phyloP scores from a whole-genome alignment of 2,329 filamentous ascomycete genomes.

The Beauveria medogensis region DNA sequence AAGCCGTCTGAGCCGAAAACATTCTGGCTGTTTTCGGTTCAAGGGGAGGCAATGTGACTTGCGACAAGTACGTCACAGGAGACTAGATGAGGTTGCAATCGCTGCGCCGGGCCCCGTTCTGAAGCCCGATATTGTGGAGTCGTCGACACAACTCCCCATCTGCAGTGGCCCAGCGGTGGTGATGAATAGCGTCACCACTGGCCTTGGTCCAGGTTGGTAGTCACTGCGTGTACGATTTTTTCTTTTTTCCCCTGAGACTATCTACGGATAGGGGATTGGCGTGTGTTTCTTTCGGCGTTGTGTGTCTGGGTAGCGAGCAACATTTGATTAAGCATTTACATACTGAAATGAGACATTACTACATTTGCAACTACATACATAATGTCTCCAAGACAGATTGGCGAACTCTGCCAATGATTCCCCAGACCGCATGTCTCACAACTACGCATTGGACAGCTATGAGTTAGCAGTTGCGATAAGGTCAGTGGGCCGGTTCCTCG shows the following conservation, averaged over 20 bases:
- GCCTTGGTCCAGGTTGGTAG: neutral
- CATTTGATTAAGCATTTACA: neutral
- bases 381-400: neutral
- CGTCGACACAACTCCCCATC: neutral
- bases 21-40: neutral
- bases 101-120: neutral
- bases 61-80: constrained; percentile 3
- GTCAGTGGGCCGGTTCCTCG: neutral
- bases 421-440: neutral
- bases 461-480: neutral
- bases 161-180: neutral
- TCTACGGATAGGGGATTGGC: neutral
- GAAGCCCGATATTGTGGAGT: constrained; percentile 1
- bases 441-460: neutral
- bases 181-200: neutral
- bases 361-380: neutral
- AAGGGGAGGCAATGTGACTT: neutral
- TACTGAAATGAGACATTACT: constrained; percentile 2
- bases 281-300: neutral
- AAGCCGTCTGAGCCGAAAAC: neutral
- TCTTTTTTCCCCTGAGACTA: neutral
- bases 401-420: neutral
- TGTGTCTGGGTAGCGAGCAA: constrained; percentile 1
- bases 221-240: neutral
- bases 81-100: neutral